Evolutionary conservation across 768 basidiomycete species (phyloP).

Genomic region (Calocybe indica): DNA sequence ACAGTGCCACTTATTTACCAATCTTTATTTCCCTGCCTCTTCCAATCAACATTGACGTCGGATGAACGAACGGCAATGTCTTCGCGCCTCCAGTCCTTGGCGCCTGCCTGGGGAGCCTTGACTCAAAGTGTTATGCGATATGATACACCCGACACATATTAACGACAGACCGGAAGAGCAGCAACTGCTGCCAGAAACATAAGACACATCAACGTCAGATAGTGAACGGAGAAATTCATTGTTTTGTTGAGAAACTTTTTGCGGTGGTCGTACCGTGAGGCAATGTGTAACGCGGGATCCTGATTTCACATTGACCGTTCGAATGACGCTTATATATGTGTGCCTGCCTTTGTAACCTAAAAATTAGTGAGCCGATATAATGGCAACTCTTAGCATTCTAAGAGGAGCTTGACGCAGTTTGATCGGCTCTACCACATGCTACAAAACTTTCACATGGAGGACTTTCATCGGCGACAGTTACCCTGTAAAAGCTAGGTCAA

Average conservation of each 20-base stretch:
- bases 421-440: constrained; percentile 31
- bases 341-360: no score
- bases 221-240: constrained; percentile 29
- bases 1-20: no score
- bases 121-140: background rate
- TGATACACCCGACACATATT: constrained; percentile 1
- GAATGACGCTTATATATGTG: no score
- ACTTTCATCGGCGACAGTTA: background rate
- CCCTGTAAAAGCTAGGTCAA: no score
- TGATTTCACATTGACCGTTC: no score
- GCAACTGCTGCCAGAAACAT: constrained; percentile 25
- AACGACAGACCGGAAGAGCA: constrained; percentile 27
- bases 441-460: constrained; percentile 18
- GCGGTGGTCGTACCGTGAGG: no score
- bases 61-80: no score
- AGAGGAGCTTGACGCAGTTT: constrained; percentile 17
- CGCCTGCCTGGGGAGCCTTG: no score
- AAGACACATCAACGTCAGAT: constrained; percentile 26
- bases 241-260: constrained; percentile 14
- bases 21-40: no score
- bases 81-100: no score
- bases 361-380: constrained; percentile 18
- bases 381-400: constrained; percentile 13
- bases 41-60: no score
- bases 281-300: no score